Conservation (phyloP, 2,329 filamentous ascomycete genomes). For the Aspergillus terreus region DNA sequence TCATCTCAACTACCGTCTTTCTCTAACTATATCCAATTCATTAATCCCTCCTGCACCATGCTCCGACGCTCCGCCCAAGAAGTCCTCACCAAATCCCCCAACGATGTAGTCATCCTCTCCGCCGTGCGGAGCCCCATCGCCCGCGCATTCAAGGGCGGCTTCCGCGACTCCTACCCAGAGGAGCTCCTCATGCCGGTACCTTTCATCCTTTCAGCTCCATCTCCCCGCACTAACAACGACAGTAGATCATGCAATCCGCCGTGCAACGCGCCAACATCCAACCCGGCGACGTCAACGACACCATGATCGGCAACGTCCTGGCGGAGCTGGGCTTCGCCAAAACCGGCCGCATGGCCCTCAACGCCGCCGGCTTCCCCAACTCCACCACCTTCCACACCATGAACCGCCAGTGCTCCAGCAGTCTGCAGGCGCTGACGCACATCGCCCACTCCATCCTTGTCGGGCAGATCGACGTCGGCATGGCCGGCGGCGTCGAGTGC, state of each 20-base stretch:
- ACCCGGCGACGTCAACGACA: constrained; percentile 76
- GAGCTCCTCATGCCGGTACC: constrained; percentile 22
- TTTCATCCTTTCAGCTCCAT: neutral
- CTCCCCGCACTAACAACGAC: neutral
- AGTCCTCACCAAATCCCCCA: constrained; percentile 64
- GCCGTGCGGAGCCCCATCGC: constrained; percentile 80
- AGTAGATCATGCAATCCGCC: constrained; percentile 24
- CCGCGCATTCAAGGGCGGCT: constrained; percentile 82
- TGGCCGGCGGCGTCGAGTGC: constrained; percentile 82
- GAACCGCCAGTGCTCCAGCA: constrained; percentile 94
- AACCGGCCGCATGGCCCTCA: constrained; percentile 78
- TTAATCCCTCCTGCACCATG: neutral
- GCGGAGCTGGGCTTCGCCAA: constrained; percentile 74
- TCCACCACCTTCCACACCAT: constrained; percentile 73
- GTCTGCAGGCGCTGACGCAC: constrained; percentile 86
- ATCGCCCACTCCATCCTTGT: constrained; percentile 77
- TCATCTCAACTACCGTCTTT: neutral
- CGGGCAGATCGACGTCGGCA: constrained; percentile 76
- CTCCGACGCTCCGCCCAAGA: constrained; percentile 2
- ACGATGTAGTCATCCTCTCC: constrained; percentile 91
- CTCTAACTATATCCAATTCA: neutral
- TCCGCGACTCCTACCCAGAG: constrained; percentile 63
- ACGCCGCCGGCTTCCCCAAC: constrained; percentile 87
- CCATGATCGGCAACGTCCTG: constrained; percentile 70
- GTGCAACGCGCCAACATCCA: constrained; percentile 49